Percentiles rank a stretch among this genome's conserved stretches.
Evolutionary conservation across 495 filamentous ascomycete species (phyloP).

Genomic region (Penicillium bovifimosum): DNA sequence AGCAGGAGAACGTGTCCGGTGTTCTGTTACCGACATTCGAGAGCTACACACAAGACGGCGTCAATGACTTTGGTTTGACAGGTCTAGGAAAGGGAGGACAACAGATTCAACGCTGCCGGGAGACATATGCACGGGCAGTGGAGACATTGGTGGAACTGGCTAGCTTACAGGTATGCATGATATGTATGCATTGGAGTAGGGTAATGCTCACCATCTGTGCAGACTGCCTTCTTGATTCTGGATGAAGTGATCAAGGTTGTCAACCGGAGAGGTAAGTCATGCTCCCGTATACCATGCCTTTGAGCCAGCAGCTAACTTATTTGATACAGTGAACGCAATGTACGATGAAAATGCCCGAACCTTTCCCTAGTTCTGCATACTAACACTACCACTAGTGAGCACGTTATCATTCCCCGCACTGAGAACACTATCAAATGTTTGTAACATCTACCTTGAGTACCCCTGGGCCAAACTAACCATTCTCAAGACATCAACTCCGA

Average conservation of each 20-base stretch:
- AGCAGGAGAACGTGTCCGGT: slow-evolving; percentile 97
- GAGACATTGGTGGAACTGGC: slow-evolving; percentile 96
- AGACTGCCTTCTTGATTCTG: slow-evolving; percentile 95
- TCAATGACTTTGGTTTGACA: slow-evolving; percentile 93
- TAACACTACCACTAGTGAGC: slow-evolving; percentile 48
- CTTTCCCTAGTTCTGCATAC: not conserved
- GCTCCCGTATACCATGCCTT: not conserved
- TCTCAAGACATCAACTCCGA: slow-evolving; percentile 89
- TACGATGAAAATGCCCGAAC: slow-evolving; percentile 38
- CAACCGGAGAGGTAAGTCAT: slow-evolving; percentile 74
- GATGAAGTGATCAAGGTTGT: slow-evolving; percentile 99
- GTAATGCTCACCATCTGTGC: slow-evolving; percentile 7
- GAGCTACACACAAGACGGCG: slow-evolving; percentile 70
- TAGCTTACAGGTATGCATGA: slow-evolving; percentile 65
- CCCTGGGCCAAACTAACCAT: slow-evolving; percentile 13
- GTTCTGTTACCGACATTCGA: slow-evolving; percentile 93
- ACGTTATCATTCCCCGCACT: slow-evolving; percentile 96
- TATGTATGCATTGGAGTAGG: not conserved
- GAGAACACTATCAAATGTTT: slow-evolving; percentile 97
- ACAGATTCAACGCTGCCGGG: slow-evolving; percentile 88
- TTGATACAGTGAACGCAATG: slow-evolving; percentile 79
- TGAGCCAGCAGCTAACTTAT: slow-evolving; percentile 20
- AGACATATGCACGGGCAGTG: slow-evolving; percentile 95
- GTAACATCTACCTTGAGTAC: slow-evolving; percentile 14
- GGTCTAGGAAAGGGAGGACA: slow-evolving; percentile 96